Evolutionary conservation across 2,329 filamentous ascomycete species (phyloP).

Genomic region (Exserohilum rostratum): DNA sequence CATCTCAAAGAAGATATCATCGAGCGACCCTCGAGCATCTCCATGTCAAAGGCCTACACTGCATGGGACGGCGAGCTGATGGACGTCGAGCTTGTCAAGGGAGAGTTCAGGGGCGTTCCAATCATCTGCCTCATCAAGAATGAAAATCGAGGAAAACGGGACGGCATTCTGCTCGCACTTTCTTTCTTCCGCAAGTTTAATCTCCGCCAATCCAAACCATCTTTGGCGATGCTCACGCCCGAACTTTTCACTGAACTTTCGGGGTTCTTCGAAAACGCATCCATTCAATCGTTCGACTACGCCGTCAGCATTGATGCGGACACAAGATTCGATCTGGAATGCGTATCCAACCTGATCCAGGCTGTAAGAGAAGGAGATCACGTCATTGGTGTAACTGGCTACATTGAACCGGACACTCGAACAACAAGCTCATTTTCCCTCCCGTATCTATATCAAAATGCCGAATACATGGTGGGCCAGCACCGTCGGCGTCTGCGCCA

Average conservation of each 20-base stretch:
- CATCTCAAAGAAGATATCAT: constrained; percentile 9
- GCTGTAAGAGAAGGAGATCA: constrained; percentile 7
- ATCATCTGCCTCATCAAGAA: constrained; percentile 11
- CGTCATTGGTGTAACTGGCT: constrained; percentile 6
- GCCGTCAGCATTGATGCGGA: constrained; percentile 8
- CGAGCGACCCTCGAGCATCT: background rate
- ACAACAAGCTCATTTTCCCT: background rate
- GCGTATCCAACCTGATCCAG: constrained; percentile 2
- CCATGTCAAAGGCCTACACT: background rate
- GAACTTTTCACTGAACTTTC: constrained; percentile 2
- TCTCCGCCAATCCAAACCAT: background rate
- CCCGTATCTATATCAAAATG: constrained; percentile 8
- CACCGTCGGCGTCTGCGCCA: constrained; percentile 8
- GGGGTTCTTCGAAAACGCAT: background rate
- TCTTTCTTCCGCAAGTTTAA: constrained; percentile 9
- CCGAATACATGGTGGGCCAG: constrained; percentile 10
- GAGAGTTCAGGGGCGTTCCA: constrained; percentile 6
- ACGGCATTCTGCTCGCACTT: constrained; percentile 5
- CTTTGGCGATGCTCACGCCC: constrained; percentile 3
- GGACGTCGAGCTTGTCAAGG: constrained; percentile 5
- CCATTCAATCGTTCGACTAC: constrained; percentile 4
- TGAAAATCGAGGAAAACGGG: constrained; percentile 11
- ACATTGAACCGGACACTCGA: constrained; percentile 3
- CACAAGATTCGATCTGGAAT: constrained; percentile 7
- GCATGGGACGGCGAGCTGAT: constrained; percentile 7